Conservation (phyloP, 2,329 filamentous ascomycete genomes). For the Alternaria postmessia region DNA sequence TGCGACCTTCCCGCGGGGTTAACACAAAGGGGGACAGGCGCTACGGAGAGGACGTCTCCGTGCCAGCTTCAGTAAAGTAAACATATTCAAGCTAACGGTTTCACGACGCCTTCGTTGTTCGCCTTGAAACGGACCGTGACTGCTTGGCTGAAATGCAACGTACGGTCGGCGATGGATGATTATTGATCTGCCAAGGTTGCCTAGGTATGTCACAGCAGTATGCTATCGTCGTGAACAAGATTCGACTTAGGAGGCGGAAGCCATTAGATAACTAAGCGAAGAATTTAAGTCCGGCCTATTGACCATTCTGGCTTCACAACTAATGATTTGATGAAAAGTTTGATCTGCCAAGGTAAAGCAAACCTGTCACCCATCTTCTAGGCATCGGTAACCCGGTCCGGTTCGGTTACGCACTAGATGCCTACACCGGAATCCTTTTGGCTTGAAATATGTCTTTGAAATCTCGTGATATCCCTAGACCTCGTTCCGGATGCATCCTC, state of each 20-base stretch:
- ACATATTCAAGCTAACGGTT: constrained; percentile 1
- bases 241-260: too few species aligned
- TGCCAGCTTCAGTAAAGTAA: constrained; percentile 3
- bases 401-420: not conserved
- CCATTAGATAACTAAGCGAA: too few species aligned
- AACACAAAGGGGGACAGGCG: not conserved
- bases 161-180: not conserved
- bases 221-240: too few species aligned
- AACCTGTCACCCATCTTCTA: not conserved
- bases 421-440: not conserved
- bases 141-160: not conserved
- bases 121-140: not conserved
- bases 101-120: not conserved
- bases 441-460: not conserved
- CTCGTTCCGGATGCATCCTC: not conserved
- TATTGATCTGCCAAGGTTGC: not conserved
- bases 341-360: not conserved
- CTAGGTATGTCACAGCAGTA: too few species aligned
- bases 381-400: constrained; percentile 7
- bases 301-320: too few species aligned
- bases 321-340: too few species aligned
- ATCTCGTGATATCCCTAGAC: not conserved
- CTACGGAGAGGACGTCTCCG: constrained; percentile 4
- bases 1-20: constrained; percentile 9
- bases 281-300: too few species aligned